Percentiles rank a stretch among this genome's conserved stretches.
Evolutionary conservation across 2,329 filamentous ascomycete species (phyloP).

Genomic region (Hypoxylon sp.): DNA sequence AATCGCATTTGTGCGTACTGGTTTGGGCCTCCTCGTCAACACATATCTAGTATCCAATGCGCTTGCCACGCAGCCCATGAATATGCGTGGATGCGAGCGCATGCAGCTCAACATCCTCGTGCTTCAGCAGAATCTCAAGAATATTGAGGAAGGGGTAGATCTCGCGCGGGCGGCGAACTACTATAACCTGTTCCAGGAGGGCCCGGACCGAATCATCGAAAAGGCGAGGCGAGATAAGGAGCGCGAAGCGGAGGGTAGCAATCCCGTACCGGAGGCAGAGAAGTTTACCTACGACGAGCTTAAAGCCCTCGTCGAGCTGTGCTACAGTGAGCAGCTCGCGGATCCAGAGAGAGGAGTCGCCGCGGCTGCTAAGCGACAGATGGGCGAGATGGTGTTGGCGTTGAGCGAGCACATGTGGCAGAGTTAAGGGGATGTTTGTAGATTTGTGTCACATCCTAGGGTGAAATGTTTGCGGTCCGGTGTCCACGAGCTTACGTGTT

Average conservation of each 20-base stretch:
- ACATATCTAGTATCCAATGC: conserved; percentile 81
- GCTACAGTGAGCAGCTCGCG: conserved; percentile 76
- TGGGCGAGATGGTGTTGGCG: conserved; percentile 78
- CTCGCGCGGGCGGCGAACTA: conserved; percentile 76
- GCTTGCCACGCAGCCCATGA: conserved; percentile 83
- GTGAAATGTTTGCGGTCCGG: conserved; percentile 5
- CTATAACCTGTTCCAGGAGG: conserved; percentile 77
- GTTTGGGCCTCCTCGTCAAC: conserved; percentile 84
- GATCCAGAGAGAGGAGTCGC: conserved; percentile 78
- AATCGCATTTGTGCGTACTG: conserved; percentile 80
- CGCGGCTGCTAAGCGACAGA: conserved; percentile 75
- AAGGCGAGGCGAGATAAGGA: conserved; percentile 68
- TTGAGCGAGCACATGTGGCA: conserved; percentile 83
- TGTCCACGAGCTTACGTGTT: conserved; percentile 16
- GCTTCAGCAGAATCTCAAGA: conserved; percentile 96
- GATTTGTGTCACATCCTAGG: conserved; percentile 12
- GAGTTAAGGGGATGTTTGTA: conserved; percentile 55
- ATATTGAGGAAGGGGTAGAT: conserved; percentile 81
- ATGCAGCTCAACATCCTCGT: conserved; percentile 96
- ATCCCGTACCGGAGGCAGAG: conserved; percentile 57
- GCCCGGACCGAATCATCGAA: conserved; percentile 75
- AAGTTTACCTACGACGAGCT: conserved; percentile 76
- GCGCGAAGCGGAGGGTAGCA: conserved; percentile 54
- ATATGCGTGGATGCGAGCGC: conserved; percentile 83
- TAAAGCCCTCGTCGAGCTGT: conserved; percentile 76